Percentiles rank a stretch among this genome's conserved stretches.
phyloP scores from a whole-genome alignment of 202 grass and related monocot species.

The Brachypodium distachyon region DNA sequence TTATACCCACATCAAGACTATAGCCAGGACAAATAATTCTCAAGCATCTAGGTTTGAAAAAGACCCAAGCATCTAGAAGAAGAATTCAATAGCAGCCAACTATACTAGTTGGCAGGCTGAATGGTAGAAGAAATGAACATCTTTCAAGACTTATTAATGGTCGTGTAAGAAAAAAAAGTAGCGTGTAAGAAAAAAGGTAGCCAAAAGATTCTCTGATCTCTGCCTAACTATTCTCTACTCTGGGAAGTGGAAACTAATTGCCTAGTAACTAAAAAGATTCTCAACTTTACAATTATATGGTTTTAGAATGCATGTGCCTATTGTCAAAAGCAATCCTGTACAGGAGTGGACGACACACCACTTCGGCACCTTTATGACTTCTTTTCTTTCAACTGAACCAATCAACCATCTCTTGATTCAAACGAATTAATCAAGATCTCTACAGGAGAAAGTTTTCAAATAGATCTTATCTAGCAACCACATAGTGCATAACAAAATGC shows the following conservation, averaged over 20 bases:
- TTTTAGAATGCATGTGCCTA: neutral
- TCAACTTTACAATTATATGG: neutral
- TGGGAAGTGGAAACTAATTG: neutral
- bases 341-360: neutral
- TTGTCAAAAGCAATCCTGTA: neutral
- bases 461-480: neutral
- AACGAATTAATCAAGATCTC: neutral
- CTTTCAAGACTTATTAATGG: neutral
- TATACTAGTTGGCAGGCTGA: neutral
- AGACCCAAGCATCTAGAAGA: constrained; percentile 2
- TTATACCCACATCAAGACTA: neutral
- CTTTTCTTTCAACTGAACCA: neutral
- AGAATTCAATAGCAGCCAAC: neutral
- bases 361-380: neutral
- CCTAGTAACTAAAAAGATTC: neutral
- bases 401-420: neutral
- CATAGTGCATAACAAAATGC: neutral
- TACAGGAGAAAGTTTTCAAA: neutral
- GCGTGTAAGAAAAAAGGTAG: neutral
- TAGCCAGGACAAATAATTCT: neutral
- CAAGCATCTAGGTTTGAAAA: neutral
- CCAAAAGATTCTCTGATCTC: neutral
- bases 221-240: neutral
- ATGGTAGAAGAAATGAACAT: neutral
- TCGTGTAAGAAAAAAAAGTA: neutral